Evolutionary conservation across 2,329 filamentous ascomycete genomes (phyloP), one percentile per base, ranked within the genome.

Genomic region (Nemania diffusa): DNA sequence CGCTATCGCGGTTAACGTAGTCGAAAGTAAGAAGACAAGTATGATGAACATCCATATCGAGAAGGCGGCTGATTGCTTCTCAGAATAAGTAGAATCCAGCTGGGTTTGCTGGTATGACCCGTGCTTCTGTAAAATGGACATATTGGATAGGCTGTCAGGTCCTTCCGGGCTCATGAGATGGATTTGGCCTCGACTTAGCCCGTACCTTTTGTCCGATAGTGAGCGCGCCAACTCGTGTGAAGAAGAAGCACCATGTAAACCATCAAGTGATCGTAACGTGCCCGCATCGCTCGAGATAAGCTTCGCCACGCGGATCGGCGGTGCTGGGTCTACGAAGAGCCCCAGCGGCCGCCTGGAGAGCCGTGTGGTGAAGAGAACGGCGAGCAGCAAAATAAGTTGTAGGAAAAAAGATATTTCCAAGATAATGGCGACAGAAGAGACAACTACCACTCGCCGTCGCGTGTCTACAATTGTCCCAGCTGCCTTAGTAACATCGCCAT

Each of bases 381-480:
- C 48, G 17, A 27, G 24, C 22, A 70, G 32, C 11, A 69, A 27
- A 8, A 70, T 1, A 7, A 69, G 20, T 42, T 70, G 69, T 9
- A 70, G 27, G 13, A 51, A 55, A 26, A 70, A 11, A n/a, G 53
- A 20, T 1, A 62, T 37, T 63, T 70, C 69, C 34, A 70, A 51
- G 8, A 62, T 20, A 40, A 70, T 67, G 13, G 69, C 69, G 0
- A 69, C 66, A 37, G 62, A 63, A 20, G 69, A 55, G 26, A 69
- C 69, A 11, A 64, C 69, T 44, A 70, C 66, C 46, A 70, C 44
- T 26, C 69, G 66, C 15, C 69, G 59, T 52, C 26, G 58, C 26
- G 55, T 62, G n/a, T 51, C 60, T 27, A 4, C 11, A 22, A 52
- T 29, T 20, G 46, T 53, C 13, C 57, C 57, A 27, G 29, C 7